These are phyloP conservation scores for Boletus edulis DNA, from an alignment of 768 basidiomycete species.

Conservation along the genomic window DNA sequence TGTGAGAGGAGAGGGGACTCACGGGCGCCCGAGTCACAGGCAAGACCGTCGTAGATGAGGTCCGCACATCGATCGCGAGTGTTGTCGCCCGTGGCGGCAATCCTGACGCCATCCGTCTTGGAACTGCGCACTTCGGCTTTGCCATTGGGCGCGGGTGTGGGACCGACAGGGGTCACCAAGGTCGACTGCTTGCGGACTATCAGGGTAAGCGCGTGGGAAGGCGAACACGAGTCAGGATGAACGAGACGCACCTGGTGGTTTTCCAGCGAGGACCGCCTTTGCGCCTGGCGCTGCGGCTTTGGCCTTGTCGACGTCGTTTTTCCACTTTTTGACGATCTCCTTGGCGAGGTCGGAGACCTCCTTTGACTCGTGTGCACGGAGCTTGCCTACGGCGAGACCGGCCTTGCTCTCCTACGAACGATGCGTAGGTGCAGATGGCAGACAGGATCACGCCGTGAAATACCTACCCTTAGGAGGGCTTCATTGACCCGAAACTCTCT, in stretches of 20 bases:
- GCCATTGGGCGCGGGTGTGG: slow-evolving; percentile 29
- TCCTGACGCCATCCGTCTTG: slow-evolving; percentile 69
- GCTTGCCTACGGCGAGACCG: slow-evolving; percentile 89
- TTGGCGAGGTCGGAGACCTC: slow-evolving; percentile 82
- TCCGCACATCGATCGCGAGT: slow-evolving; percentile 87
- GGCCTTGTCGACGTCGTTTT: slow-evolving; percentile 76
- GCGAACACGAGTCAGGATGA: background rate
- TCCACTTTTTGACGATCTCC: slow-evolving; percentile 91
- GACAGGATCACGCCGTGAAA: slow-evolving; percentile 7
- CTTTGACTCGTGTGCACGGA: slow-evolving; percentile 69
- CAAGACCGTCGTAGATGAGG: slow-evolving; percentile 90
- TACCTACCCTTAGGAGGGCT: slow-evolving; percentile 68
- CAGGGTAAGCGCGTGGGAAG: slow-evolving; percentile 1
- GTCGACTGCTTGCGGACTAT: slow-evolving; percentile 34
- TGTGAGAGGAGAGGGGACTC: slow-evolving; percentile 35
- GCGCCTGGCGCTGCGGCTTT: slow-evolving; percentile 33
- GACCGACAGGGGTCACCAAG: slow-evolving; percentile 37
- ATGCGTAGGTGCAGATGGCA: background rate
- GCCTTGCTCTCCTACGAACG: slow-evolving; percentile 79
- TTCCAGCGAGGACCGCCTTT: slow-evolving; percentile 17
- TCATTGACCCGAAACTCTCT: slow-evolving; percentile 68
- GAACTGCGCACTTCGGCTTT: slow-evolving; percentile 48
- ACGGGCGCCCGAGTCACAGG: slow-evolving; percentile 86
- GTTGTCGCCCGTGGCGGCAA: slow-evolving; percentile 56
- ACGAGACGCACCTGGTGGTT: slow-evolving; percentile 37